These are phyloP conservation scores for Pythium utonaiense DNA, from an alignment of 352 stramenopile genomes.

Conservation along the genomic window DNA sequence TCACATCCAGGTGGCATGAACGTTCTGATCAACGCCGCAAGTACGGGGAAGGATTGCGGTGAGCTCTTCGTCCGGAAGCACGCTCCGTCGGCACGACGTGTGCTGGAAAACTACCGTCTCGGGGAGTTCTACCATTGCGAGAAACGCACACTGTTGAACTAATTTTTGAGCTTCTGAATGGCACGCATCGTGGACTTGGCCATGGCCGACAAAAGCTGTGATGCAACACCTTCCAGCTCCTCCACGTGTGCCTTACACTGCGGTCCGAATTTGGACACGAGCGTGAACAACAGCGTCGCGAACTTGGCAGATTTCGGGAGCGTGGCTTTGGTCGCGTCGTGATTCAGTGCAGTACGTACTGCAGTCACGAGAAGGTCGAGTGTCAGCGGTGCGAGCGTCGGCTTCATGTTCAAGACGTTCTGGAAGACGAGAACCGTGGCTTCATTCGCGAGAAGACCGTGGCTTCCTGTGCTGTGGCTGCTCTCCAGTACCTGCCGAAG, in stretches of 20 bases:
- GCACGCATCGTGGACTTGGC: conserved; percentile 34
- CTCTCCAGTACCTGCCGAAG: conserved; percentile 29
- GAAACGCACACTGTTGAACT: conserved; percentile 29
- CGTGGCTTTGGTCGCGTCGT: not conserved
- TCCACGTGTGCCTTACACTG: conserved; percentile 19
- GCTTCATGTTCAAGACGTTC: conserved; percentile 64
- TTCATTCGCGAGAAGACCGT: conserved; percentile 44
- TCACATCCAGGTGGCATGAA: conserved; percentile 85
- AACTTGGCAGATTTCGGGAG: conserved; percentile 27
- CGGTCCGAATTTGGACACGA: conserved; percentile 26
- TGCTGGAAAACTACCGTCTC: conserved; percentile 56
- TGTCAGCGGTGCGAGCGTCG: conserved; percentile 36
- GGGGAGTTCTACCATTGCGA: conserved; percentile 65
- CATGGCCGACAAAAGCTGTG: conserved; percentile 21
- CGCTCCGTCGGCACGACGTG: conserved; percentile 33
- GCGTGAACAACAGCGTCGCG: conserved; percentile 27
- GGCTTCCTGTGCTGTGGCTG: not conserved
- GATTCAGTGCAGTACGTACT: not conserved
- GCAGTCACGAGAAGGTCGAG: conserved; percentile 29
- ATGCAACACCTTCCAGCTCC: conserved; percentile 11
- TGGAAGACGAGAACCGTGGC: conserved; percentile 67
- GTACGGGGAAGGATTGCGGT: conserved; percentile 48
- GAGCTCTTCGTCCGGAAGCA: conserved; percentile 51
- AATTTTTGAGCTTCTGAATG: conserved; percentile 60
- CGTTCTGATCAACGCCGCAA: conserved; percentile 50